A percentile compares a stretch with the other conserved stretches of the same genome.
Evolutionary conservation across 306 rosid genomes (phyloP).

Genomic region (Gillenia trifoliata): DNA sequence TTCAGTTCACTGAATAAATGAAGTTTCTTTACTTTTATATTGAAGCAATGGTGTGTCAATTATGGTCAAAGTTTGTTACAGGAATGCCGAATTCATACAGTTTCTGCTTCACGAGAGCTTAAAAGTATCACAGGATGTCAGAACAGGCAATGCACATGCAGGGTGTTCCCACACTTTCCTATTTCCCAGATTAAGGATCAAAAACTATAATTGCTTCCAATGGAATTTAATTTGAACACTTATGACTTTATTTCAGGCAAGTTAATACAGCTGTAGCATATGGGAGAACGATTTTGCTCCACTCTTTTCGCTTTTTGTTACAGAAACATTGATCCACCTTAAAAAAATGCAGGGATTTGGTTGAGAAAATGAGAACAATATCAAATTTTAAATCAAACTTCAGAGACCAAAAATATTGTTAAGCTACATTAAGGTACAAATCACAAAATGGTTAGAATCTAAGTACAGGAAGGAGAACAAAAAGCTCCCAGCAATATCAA

Average conservation of each 20-base stretch:
- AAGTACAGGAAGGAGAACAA: neutral
- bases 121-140: neutral
- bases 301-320: neutral
- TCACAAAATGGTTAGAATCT: neutral
- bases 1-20: too few species aligned
- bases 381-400: neutral
- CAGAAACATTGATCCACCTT: neutral
- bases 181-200: too few species aligned
- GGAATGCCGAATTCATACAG: neutral
- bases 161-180: too few species aligned
- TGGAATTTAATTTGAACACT: neutral
- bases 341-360: neutral
- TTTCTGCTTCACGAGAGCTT: neutral
- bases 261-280: neutral
- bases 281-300: neutral
- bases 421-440: neutral
- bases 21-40: neutral
- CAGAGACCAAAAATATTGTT: neutral
- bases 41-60: neutral
- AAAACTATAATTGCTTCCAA: neutral
- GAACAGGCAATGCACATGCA: neutral
- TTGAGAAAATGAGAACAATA: neutral
- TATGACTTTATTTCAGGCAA: neutral
- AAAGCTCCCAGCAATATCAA: neutral
- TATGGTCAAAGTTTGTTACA: constrained; percentile 2